Base-by-base conservation (phyloP, 2,329 filamentous ascomycete genomes). In the Cladophialophora psammophila region DNA sequence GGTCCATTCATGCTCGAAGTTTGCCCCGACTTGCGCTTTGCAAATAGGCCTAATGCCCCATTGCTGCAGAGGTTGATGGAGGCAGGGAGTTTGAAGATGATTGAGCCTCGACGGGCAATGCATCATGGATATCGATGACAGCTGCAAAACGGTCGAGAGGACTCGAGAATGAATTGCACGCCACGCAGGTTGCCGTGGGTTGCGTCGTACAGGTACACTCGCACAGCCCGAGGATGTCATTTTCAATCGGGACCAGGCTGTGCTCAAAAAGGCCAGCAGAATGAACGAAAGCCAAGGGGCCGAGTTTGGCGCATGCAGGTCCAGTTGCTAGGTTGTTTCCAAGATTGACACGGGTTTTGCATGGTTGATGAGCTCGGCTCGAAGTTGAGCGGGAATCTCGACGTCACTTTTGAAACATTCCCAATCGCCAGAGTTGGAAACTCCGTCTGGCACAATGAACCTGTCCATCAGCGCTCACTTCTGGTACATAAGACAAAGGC, bases 331-430 rank as follows among this genome's bases (percentile, higher is more conserved):
- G 45, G 45, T 50, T 50, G 3, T 13, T 50, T 50, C 45, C 45
- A 50, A 31, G 45, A 50, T 50, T 50, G 18, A 26, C 18, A 26
- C 18, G n/a, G n/a, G 8, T 26, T 26, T 26, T 26, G 26, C 26
- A 26, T 26, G 26, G 18, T 10, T 53, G 34, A 34, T 35, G 18
- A 53, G 7, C 48, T 61, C 57, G 31, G 40, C 34, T 50, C 26
- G 7, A 10, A 36, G 57, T 60, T 36, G 57, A 45, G 57, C 20
- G 18, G 45, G 45, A 50, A 50, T 31, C 45, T 36, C 36, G 48
- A 61, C 59, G 59, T 61, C 59, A 61, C 59, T n/a, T 38, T 50
- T 61, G 59, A 61, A 61, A 61, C 59, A 31, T n/a, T 61, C 5
- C 59, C 59, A 61, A 61, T 61, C 59, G 59, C 59, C 20, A 52